phyloP scores from a whole-genome alignment of 2,329 filamentous ascomycete genomes.

The Coleophoma eucalyptorum region DNA sequence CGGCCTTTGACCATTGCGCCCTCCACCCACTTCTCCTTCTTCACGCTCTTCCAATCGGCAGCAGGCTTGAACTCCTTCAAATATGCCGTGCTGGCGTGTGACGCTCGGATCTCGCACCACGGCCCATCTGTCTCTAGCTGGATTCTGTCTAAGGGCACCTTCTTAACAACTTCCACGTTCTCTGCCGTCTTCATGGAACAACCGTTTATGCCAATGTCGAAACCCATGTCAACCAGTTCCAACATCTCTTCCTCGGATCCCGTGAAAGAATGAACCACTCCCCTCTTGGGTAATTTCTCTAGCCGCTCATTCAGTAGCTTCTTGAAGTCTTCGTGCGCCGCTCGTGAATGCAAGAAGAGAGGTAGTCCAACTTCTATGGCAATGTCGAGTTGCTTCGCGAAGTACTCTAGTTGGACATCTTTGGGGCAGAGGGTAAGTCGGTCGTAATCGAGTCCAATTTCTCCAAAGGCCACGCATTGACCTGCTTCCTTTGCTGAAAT shows the following conservation, averaged over 20 bases:
- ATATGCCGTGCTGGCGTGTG: constrained; percentile 62
- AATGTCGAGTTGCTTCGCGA: constrained; percentile 60
- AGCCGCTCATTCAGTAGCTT: constrained; percentile 60
- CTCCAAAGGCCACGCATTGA: constrained; percentile 71
- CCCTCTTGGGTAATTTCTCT: constrained; percentile 66
- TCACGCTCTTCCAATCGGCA: constrained; percentile 71
- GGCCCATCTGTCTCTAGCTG: constrained; percentile 98
- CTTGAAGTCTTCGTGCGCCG: constrained; percentile 83
- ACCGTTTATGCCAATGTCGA: constrained; percentile 93
- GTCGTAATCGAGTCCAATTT: constrained; percentile 96
- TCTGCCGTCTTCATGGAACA: constrained; percentile 94
- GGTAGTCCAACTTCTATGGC: constrained; percentile 62
- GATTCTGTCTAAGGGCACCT: constrained; percentile 72
- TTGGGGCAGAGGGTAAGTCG: constrained; percentile 78
- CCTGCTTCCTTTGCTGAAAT: constrained; percentile 41
- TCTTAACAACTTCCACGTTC: constrained; percentile 80
- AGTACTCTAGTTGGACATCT: constrained; percentile 78
- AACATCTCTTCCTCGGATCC: constrained; percentile 82
- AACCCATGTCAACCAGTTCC: constrained; percentile 72
- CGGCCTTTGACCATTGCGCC: constrained; percentile 90
- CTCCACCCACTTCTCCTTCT: constrained; percentile 92
- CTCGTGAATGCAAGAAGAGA: constrained; percentile 87
- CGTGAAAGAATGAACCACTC: constrained; percentile 93
- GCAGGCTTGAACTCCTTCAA: constrained; percentile 44
- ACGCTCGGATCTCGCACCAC: constrained; percentile 92